Base-by-base conservation (phyloP, 2,329 filamentous ascomycete genomes). In the Eutypa lata region DNA sequence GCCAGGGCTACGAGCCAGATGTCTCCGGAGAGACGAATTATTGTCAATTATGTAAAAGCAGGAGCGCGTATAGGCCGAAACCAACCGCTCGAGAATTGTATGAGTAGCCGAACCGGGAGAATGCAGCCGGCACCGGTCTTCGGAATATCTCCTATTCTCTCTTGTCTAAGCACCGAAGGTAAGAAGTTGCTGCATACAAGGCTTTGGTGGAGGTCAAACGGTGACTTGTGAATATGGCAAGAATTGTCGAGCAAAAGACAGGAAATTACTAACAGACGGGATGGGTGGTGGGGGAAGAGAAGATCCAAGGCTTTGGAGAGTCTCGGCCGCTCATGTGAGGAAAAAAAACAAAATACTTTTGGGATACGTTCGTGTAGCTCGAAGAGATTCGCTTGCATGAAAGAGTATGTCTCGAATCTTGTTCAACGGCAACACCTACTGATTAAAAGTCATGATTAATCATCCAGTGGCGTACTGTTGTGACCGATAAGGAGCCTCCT, bases 1-100 rank as follows among this genome's bases (percentile, higher is more conserved):
- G 68, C 70, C 67, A 72, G 68, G 57, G 63, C 65, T 66, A 63
- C 65, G 60, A 55, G 55, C 54, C 54, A 58, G 48, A 48, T 54
- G 59, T 62, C 63, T 55, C 61, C 53, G 50, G 49, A 56, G 57
- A 64, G 51, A 59, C 54, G 57, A 52, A 47, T 19, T 26, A 8
- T n/a, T 26, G 19, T 21, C 16, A 7, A 38, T 6, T 38, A 6
- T 31, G 26, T 31, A 31, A 10, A 10, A 31, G 26, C 26, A 31
- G 10, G 26, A 10, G 26, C 26, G 26, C 5, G 26, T 31, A 5
- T 31, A 31, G 10, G 10, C 26, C 26, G 26, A 10, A 31, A 10
- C 26, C 26, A 6, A 10, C 26, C 26, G 26, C 26, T 10, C 10
- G 6, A 31, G 26, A 31, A 10, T 10, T 31, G 5, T 31, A 10